Evolutionary conservation across 768 basidiomycete genomes (phyloP), one percentile per base, ranked within the genome.

Genomic region (Tylopilus balloui): DNA sequence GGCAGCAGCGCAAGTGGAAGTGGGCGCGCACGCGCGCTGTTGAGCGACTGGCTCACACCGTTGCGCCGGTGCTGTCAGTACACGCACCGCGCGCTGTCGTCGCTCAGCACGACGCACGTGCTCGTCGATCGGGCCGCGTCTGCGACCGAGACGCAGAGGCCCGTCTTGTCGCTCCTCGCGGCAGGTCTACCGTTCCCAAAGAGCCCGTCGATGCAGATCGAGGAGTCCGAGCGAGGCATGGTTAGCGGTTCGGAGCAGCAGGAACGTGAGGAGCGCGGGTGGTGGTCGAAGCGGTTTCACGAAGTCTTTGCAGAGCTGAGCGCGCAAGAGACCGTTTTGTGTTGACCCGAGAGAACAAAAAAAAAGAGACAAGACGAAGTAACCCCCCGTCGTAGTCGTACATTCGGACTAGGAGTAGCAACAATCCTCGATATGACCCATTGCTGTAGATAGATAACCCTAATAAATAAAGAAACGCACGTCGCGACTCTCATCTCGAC

Each of bases 231-330:
- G 14, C 64, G 67, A 3, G 59, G 69, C 12, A 32, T 60, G 20
- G 55, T 47, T 23, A 54, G 47, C 11, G 62, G 67, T 50, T 50
- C 63, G 8, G 57, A 64, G 11, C 69, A 72, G 34, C 69, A 71
- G 42, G 87, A 88, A 54, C 63, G 82, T 21, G 83, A 86, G 58
- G 83, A 87, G 53, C 72, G 86, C 0, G 82, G 78, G 4, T 88
- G 84, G 84, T 89, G 88, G 87, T 72, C 79, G 12, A 56, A 81
- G 35, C 69, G 83, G 38, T 86, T 87, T 55, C 79, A 80, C 55
- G 76, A 83, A 53, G 78, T 85, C 12, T 64, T 83, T 50, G 62
- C 68, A 11, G 86, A 86, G 60, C 60, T 83, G 55, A 77, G 77
- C 49, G 52, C 58, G 48, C 55, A 55, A 51, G 58, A 65, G 21